Percentiles rank a stretch among this genome's conserved stretches.
These are phyloP conservation scores for Cyberlindnera saturnus DNA, from an alignment of 805 yeast species.

Conservation along the genomic window DNA sequence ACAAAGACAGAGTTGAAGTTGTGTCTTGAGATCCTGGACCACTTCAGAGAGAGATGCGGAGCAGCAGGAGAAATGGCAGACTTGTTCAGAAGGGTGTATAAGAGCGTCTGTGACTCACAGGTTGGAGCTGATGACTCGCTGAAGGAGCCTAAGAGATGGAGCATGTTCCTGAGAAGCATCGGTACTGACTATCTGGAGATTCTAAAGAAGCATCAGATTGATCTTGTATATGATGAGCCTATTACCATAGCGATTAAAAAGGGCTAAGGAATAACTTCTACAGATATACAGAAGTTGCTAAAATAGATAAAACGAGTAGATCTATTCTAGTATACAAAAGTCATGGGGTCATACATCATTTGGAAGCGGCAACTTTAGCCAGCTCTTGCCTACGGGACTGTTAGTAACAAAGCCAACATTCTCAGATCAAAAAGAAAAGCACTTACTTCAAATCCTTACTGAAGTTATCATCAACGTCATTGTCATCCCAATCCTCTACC, in stretches of 20 bases:
- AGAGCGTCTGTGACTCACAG: neutral
- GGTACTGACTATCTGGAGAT: constrained; percentile 41
- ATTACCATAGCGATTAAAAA: constrained; percentile 4
- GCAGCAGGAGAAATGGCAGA: constrained; percentile 39
- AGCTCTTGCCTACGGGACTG: constrained; percentile 13
- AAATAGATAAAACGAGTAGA: too few species aligned
- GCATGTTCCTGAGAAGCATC: constrained; percentile 37
- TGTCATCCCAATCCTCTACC: constrained; percentile 99
- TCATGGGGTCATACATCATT: constrained; percentile 7
- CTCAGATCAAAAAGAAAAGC: too few species aligned
- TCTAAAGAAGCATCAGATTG: constrained; percentile 36
- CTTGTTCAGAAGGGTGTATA: constrained; percentile 24
- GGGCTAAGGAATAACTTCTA: neutral
- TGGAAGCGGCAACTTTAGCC: constrained; percentile 19
- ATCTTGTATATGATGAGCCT: constrained; percentile 25
- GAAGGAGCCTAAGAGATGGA: constrained; percentile 21
- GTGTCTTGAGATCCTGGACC: constrained; percentile 39
- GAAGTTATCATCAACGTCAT: constrained; percentile 88
- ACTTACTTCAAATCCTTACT: constrained; percentile 61
- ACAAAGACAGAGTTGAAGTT: constrained; percentile 41
- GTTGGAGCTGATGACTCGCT: neutral
- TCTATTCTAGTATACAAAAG: neutral
- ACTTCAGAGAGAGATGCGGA: constrained; percentile 41
- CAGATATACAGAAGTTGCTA: too few species aligned
- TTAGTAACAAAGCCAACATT: neutral